Conservation (phyloP, 306 rosid species). For the Urtica urens region DNA sequence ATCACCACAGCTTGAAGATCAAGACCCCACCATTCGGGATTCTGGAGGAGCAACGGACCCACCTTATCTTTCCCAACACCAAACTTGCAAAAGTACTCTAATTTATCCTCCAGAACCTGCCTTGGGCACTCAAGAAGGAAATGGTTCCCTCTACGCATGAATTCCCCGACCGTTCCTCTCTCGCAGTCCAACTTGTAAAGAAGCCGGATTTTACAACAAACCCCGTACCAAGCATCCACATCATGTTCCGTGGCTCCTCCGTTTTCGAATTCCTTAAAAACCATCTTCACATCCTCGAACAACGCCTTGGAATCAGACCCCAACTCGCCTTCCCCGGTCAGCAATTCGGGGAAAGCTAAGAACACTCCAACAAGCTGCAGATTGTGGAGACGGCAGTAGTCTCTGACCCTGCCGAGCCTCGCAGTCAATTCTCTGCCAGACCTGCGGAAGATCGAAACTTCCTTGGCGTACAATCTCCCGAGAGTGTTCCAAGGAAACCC, state of each 20-base stretch:
- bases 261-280: slow-evolving; percentile 37
- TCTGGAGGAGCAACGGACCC: slow-evolving; percentile 35
- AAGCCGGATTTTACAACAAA: slow-evolving; percentile 48
- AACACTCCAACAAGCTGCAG: slow-evolving; percentile 42
- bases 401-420: slow-evolving; percentile 33
- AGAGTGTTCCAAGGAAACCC: slow-evolving; percentile 79
- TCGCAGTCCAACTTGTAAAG: slow-evolving; percentile 48
- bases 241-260: slow-evolving; percentile 39
- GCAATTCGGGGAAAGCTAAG: slow-evolving; percentile 52
- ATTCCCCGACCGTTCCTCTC: slow-evolving; percentile 28
- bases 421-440: slow-evolving; percentile 27
- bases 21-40: slow-evolving; percentile 34
- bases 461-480: slow-evolving; percentile 44
- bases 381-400: slow-evolving; percentile 34
- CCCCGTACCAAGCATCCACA: slow-evolving; percentile 43
- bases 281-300: slow-evolving; percentile 35
- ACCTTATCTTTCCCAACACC: slow-evolving; percentile 42
- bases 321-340: slow-evolving; percentile 19
- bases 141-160: slow-evolving; percentile 33
- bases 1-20: slow-evolving; percentile 33
- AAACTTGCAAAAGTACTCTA: slow-evolving; percentile 42
- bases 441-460: slow-evolving; percentile 27
- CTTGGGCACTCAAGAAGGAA: slow-evolving; percentile 36
- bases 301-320: slow-evolving; percentile 24
- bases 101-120: slow-evolving; percentile 32